Base-by-base conservation (phyloP, 192 early-diverging fungal genomes). In the Backusella tarrabulga region DNA sequence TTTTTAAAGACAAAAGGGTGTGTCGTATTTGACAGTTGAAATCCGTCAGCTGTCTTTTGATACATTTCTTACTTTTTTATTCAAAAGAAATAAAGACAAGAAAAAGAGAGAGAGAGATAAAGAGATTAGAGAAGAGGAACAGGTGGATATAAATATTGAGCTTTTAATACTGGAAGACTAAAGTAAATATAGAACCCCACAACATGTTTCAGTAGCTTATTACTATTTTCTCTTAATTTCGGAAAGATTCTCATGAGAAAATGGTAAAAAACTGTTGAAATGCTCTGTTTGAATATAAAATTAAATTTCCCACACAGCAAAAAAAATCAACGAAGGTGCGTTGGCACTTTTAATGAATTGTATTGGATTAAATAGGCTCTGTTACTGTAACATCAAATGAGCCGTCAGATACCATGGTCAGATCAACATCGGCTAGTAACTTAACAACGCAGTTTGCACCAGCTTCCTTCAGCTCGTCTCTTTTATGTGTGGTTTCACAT, bases 401-500 rank as follows among this genome's bases (percentile, higher is more conserved):
- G 9, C 83, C 83, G 72, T 86, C 83, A 4, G 74, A 68, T 19
- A 79, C 34, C n/a, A 83, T 73, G 19, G 44, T 67, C 15, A 86
- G 63, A 38, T 83, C 50, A 3, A 88, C 29, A 38, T 85, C 84
- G 9, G 83, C 68, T 67, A 88, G 81, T 52, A 81, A 76, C 17
- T 77, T 73, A 34, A 88, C 80, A 60, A 86, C 80, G 0, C 71
- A 73, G 36, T 74, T 71, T 21, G 87, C 83, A 5, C 85, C 87
- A 46, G 85, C 85, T 38, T 80, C 82, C 29, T 71, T 56, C 67
- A 88, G 41, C 40, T 86, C 80, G 9, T 82, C 82, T 34, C 76
- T 68, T 12, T 76, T 44, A 77, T 86, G 81, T 0, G 87, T 86
- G 9, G 82, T 77, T 56, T 83, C 66, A 42, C 84, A 83, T 4